phyloP scores from a whole-genome alignment of 31 red algal genomes.

The Endocladia muricata region DNA sequence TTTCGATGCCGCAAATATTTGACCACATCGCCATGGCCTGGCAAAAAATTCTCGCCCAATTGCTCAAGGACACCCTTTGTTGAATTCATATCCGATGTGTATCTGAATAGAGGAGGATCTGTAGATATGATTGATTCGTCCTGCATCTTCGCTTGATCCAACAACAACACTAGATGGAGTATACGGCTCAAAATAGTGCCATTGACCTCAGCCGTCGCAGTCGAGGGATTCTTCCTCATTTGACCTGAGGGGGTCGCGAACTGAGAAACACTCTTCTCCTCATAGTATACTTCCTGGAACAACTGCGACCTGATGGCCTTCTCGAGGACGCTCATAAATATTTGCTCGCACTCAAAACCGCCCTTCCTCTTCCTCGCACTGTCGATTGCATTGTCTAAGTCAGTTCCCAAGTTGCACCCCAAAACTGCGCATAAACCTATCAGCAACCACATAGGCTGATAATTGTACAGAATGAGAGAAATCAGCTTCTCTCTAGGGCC shows the following conservation, averaged over 20 bases:
- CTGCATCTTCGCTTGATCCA: slow-evolving; percentile 30
- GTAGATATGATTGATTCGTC: not conserved
- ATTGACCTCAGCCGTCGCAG: not conserved
- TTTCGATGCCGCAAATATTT: slow-evolving; percentile 10
- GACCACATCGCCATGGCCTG: slow-evolving; percentile 8
- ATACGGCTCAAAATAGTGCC: not conserved
- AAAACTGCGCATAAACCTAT: slow-evolving; percentile 6
- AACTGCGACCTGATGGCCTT: not conserved
- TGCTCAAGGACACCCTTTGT: slow-evolving; percentile 39
- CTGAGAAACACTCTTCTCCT: not conserved
- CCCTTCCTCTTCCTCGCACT: not conserved
- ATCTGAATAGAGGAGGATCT: slow-evolving; percentile 43
- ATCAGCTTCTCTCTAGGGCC: not conserved
- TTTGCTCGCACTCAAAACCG: not conserved
- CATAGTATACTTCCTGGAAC: not conserved
- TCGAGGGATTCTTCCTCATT: too few relatives aligned
- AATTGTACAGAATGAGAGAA: slow-evolving; percentile 14
- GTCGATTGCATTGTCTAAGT: slow-evolving; percentile 12
- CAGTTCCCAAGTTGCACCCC: not conserved
- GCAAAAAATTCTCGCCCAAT: slow-evolving; percentile 19
- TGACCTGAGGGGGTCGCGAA: too few relatives aligned
- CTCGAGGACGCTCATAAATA: slow-evolving; percentile 39
- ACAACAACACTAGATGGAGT: slow-evolving; percentile 24
- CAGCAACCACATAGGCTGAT: slow-evolving; percentile 35
- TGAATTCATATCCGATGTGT: slow-evolving; percentile 12